A percentile compares a stretch with the other conserved stretches of the same genome.
phyloP scores from a whole-genome alignment of 2,329 filamentous ascomycete genomes.

The Talaromyces amestolkiae region DNA sequence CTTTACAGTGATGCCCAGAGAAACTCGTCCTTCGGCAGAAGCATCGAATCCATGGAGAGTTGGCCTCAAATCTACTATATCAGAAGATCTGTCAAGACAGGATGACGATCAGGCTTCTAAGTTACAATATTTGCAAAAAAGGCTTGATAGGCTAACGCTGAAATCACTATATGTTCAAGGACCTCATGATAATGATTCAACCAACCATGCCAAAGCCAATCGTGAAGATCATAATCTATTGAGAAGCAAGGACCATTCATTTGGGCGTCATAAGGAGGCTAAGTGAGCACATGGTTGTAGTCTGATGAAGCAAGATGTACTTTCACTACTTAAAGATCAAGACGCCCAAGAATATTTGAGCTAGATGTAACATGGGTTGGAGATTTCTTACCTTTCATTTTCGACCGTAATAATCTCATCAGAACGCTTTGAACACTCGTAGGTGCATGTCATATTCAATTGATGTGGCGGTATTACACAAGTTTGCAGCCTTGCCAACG shows the following conservation, averaged over 20 bases:
- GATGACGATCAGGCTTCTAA: background rate
- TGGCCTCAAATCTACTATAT: background rate
- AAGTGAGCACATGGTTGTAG: background rate
- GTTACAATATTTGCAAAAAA: background rate
- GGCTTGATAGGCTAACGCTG: background rate
- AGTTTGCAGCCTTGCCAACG: background rate
- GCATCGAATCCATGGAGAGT: background rate
- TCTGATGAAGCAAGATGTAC: background rate
- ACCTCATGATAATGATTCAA: background rate
- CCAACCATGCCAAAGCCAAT: background rate
- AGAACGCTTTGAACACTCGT: background rate
- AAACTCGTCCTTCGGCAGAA: background rate
- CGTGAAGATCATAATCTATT: background rate
- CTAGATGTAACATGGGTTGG: too few relatives aligned
- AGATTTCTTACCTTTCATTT: background rate
- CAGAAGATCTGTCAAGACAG: background rate
- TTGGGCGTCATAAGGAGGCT: background rate
- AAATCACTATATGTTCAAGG: background rate
- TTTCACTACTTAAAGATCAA: background rate
- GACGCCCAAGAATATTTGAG: too few relatives aligned
- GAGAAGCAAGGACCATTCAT: background rate
- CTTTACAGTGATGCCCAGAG: background rate
- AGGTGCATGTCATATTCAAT: background rate
- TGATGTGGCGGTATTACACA: background rate
- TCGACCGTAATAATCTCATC: background rate